Evolutionary conservation across 2,329 filamentous ascomycete genomes (phyloP), one percentile per base, ranked within the genome.

Genomic region (Cordyceps javanica): DNA sequence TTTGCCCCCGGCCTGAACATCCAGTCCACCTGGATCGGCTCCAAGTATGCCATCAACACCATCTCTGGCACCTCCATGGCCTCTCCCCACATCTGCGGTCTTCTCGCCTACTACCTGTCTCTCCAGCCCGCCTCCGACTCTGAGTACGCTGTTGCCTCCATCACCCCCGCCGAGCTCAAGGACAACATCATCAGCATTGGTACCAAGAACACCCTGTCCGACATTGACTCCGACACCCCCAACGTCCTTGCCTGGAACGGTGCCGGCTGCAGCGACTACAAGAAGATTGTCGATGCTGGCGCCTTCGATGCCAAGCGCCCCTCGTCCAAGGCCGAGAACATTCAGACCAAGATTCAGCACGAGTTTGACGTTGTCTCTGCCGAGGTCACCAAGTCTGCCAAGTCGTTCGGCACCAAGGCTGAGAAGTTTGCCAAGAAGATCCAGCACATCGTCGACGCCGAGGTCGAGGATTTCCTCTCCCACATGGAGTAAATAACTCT

Each of bases 1-100:
- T 99, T 99, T 70, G 94, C 92, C 62, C 94, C 94, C 61, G 94
- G 94, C 70, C 83, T 97, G 69, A 96, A 91, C 87, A 96, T 99
- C 69, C 85, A 90, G 68, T 99, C 94, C 64, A 97, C 94, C 73
- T 99, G 94, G 94, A 96, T 96, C 68, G 94, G 95, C 72, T 93
- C 88, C 85, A 89, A 94, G 76, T 87, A 93, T 69, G 93, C 94
- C 69, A 85, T 91, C 80, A 99, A 99, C 87, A 97, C 91, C 78
- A 99, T 99, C 80, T 97, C 93, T 42, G 94, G 94, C 74, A 99
- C 94, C 65, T 99, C 94, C 57, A 99, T 99, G 94, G 94, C 94
- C 62, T 97, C 94, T 62, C 94, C 94, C 67, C 94, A 99, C 76
- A 89, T 99, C 72, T 88, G 87, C 71, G 94, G 94, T 83, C 91